phyloP scores from a whole-genome alignment of 495 filamentous ascomycete species.

The Sporormia fimetaria region DNA sequence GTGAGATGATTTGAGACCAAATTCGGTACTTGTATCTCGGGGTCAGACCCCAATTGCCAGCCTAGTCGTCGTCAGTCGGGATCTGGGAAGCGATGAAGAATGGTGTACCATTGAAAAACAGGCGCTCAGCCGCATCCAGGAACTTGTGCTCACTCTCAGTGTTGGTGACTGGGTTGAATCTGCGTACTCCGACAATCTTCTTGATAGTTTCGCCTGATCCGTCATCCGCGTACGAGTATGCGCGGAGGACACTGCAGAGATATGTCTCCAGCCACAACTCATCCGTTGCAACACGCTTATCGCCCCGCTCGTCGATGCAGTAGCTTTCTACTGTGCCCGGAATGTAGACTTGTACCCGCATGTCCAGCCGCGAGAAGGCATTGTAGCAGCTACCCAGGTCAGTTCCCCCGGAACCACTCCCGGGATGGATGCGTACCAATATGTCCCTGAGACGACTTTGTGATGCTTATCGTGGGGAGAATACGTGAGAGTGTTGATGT shows the following conservation, averaged over 20 bases:
- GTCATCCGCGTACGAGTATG: constrained; percentile 93
- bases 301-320: constrained; percentile 90
- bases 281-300: constrained; percentile 83
- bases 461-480: constrained; percentile 71
- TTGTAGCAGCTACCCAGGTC: constrained; percentile 76
- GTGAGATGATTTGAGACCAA: constrained; percentile 94
- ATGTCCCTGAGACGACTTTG: constrained; percentile 86
- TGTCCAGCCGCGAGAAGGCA: constrained; percentile 95
- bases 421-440: constrained; percentile 51
- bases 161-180: constrained; percentile 94
- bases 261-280: constrained; percentile 96
- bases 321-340: constrained; percentile 91
- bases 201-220: constrained; percentile 82
- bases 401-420: constrained; percentile 9
- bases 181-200: constrained; percentile 83
- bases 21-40: constrained; percentile 94
- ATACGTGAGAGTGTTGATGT: constrained; percentile 95
- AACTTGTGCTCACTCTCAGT: constrained; percentile 97
- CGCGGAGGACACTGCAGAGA: constrained; percentile 80
- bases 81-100: background rate
- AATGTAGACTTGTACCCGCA: constrained; percentile 95
- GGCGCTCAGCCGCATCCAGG: constrained; percentile 81
- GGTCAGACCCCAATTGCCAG: constrained; percentile 91
- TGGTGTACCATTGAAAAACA: constrained; percentile 78
- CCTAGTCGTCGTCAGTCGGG: constrained; percentile 39